Percentiles rank a stretch among this genome's conserved stretches.
phyloP scores from a whole-genome alignment of 306 rosid genomes.

The Malus asiatica region DNA sequence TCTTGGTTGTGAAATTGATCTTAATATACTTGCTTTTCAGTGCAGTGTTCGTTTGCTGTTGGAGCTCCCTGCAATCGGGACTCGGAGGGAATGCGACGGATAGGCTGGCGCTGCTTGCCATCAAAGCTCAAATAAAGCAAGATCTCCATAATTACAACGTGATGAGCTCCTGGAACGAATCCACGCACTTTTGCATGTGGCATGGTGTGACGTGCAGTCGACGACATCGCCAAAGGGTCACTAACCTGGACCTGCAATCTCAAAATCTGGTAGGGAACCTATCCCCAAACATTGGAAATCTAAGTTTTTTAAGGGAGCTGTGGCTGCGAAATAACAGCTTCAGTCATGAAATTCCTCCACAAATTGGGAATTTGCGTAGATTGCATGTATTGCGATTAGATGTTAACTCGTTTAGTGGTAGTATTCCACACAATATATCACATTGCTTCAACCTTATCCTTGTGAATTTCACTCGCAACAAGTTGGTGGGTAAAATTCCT shows the following conservation, averaged over 20 bases:
- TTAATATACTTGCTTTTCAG: background rate
- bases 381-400: background rate
- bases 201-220: background rate
- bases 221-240: background rate
- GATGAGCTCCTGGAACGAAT: background rate
- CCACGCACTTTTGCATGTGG: background rate
- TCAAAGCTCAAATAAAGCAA: background rate
- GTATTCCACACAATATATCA: background rate
- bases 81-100: background rate
- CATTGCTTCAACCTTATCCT: background rate
- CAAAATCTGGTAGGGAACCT: background rate
- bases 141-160: background rate
- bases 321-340: background rate
- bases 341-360: background rate
- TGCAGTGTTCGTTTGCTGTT: background rate
- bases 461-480: accelerated
- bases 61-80: background rate
- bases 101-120: background rate
- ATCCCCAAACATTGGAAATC: background rate
- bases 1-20: background rate
- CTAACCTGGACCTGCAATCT: background rate
- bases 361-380: background rate
- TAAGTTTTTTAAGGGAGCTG: background rate
- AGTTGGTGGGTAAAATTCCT: background rate
- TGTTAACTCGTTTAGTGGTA: background rate